Evolutionary conservation across 495 filamentous ascomycete species (phyloP).

Genomic region (Monascus purpureus): DNA sequence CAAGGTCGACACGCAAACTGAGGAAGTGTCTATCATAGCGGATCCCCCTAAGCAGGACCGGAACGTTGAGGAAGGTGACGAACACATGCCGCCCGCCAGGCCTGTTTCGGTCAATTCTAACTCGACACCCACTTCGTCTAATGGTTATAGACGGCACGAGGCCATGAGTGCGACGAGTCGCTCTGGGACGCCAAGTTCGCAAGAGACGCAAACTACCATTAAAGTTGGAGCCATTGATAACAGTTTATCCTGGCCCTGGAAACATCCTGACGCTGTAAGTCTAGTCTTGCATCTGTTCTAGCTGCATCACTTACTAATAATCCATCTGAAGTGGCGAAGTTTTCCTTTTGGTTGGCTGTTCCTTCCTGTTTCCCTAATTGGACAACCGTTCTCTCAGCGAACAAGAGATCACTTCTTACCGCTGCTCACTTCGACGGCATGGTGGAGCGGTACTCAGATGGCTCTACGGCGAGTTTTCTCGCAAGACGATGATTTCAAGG

Average conservation of each 20-base stretch:
- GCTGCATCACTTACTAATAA: not conserved
- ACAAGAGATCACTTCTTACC: slow-evolving; percentile 91
- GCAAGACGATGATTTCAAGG: slow-evolving; percentile 89
- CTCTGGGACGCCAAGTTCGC: slow-evolving; percentile 37
- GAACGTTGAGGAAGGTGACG: slow-evolving; percentile 30
- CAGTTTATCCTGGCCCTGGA: slow-evolving; percentile 97
- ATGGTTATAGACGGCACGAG: slow-evolving; percentile 67
- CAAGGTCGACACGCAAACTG: slow-evolving; percentile 71
- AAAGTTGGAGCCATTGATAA: slow-evolving; percentile 93
- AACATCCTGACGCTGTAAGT: slow-evolving; percentile 84
- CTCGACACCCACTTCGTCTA: slow-evolving; percentile 31
- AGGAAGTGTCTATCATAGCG: slow-evolving; percentile 71
- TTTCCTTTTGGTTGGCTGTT: slow-evolving; percentile 99
- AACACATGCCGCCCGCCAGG: slow-evolving; percentile 39
- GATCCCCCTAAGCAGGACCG: slow-evolving; percentile 61
- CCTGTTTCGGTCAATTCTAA: slow-evolving; percentile 39
- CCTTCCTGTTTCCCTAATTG: slow-evolving; percentile 89
- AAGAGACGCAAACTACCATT: slow-evolving; percentile 43
- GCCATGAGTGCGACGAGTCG: slow-evolving; percentile 67
- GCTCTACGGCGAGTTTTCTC: slow-evolving; percentile 72
- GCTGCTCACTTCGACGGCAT: slow-evolving; percentile 78
- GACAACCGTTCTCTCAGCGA: slow-evolving; percentile 85
- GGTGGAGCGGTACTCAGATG: slow-evolving; percentile 93
- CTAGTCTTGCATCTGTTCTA: not conserved
- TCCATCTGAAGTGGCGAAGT: slow-evolving; percentile 48